Evolutionary conservation across 2,329 filamentous ascomycete genomes (phyloP), one percentile per base, ranked within the genome.

Genomic region (Cadophora malorum): DNA sequence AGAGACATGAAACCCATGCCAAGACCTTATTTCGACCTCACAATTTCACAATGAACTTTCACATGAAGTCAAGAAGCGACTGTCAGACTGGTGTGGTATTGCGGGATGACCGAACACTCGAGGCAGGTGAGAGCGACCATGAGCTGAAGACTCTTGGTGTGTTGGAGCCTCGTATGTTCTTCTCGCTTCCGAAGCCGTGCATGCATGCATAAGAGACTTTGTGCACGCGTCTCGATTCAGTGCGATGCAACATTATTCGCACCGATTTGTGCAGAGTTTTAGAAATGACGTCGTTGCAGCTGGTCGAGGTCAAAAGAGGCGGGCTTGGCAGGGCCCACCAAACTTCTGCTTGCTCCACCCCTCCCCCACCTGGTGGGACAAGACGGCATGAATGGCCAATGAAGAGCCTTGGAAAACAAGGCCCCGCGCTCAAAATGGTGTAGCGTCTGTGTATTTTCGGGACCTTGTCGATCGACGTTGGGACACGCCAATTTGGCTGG

Each of bases 1-100:
- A 38, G 33, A 23, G 23, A 28, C n/a, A 16, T 47, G 41, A 31
- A 19, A 60, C 58, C 23, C 23, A 31, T 21, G 58, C 58, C 58
- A 60, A 60, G 58, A 62, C 41, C n/a, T 62, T 49, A 50, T 62
- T 49, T 62, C 38, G 31, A 49, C 38, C 23, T 62, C 59, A 28
- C 10, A 41, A 41, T 41, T 41, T 59, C n/a, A 41, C 23, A 8
- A 23, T 33, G 28, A 62, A 31, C 35, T 47, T 60, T 38, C 55
- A 35, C 56, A 23, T 45, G 31, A 41, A 59, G 12, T 41, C 6
- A 21, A 28, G 28, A 28, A 3, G 3, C 28, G 28, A 28, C 28
- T 28, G 28, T 38, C 35, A 38, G 9, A 4, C 7, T 38, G 28
- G 3, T 28, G 28, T 38, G 35, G 8, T 38, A 14, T 38, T 38